Base-by-base conservation (phyloP, 108 stramenopile species). In the Schizochytrium sp. region DNA sequence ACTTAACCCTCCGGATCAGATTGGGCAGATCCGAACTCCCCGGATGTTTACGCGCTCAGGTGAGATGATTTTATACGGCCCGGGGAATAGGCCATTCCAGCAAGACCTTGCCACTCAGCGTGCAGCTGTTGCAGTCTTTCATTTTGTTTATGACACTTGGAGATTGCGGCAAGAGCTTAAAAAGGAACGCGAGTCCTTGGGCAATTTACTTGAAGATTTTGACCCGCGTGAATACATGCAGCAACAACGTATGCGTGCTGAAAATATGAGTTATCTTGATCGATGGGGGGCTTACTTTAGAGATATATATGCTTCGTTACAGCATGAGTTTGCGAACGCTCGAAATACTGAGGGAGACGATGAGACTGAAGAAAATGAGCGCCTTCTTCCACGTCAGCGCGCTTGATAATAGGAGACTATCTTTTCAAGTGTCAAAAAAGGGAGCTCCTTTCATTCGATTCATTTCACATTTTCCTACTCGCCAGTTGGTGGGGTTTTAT, bases 61-160 rank as follows among this genome's bases (percentile, higher is more conserved):
- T 5, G 53, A 83, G 47, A 83, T 83, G 76, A 55, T 55, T 2
- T 53, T 83, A 5, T 83, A 83, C 47, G 76, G 76, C 8, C 76
- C 47, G 28, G 76, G 76, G 5, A 83, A 83, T 2, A n/a, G 47
- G 10, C 76, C 76, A 5, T 10, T 55, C 15, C 47, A 83, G 76
- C 76, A 83, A 40, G 47, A 83, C 64, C 5, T 15, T 12, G 8
- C 64, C 1, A 69, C 64, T 8, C 64, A 15, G 64, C 64, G 64
- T 38, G 64, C 64, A 15, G 64, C 64, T 15, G 64, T 44, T 38
- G 64, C 64, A 28, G 64, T 69, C 7, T 69, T 69, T 2, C 64
- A 69, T 44, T 69, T 69, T 69, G 64, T 69, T 10, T 69, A 69
- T 44, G 64, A 2, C 15, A 69, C 64, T 0, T 69, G 64, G 64